Percentiles rank a stretch among this genome's conserved stretches.
Evolutionary conservation across 305 asterid genomes (phyloP).

Genomic region (Coffea humblotiana): DNA sequence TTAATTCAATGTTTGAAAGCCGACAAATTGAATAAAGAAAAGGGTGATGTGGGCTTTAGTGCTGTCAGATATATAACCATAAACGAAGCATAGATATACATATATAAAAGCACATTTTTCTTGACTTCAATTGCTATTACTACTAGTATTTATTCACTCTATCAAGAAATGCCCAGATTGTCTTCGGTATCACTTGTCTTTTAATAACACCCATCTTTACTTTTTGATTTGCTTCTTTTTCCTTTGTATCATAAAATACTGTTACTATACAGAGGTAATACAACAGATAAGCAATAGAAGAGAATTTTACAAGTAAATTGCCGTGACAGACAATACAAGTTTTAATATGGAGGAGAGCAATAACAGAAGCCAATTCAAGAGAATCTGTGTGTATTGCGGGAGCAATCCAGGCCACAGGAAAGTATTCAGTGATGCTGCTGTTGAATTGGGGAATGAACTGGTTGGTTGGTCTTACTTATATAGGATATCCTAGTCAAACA

Average conservation of each 20-base stretch:
- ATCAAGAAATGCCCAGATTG: conserved; percentile 44
- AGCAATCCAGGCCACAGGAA: conserved; percentile 87
- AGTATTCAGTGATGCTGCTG: conserved; percentile 97
- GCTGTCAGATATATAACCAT: background rate
- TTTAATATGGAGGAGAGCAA: conserved; percentile 51
- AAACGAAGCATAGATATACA: background rate
- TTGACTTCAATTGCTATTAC: conserved; percentile 23
- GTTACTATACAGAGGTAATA: background rate
- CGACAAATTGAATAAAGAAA: background rate
- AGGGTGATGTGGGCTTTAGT: conserved; percentile 17
- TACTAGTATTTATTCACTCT: conserved; percentile 18
- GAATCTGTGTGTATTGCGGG: conserved; percentile 94
- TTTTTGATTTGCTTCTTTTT: conserved; percentile 10
- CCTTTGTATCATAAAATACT: background rate
- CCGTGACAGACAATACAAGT: background rate
- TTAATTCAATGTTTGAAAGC: background rate
- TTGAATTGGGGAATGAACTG: conserved; percentile 91
- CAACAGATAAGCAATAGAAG: background rate
- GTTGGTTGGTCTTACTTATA: conserved; percentile 38
- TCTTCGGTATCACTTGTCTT: conserved; percentile 20
- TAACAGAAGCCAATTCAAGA: conserved; percentile 71
- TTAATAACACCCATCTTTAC: conserved; percentile 10
- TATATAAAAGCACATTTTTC: conserved; percentile 19
- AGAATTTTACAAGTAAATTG: background rate
- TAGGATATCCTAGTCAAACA: conserved; percentile 5